These are phyloP conservation scores for Neofusicoccum kwambonambiense DNA, from an alignment of 2,329 filamentous ascomycete species.

Conservation along the genomic window DNA sequence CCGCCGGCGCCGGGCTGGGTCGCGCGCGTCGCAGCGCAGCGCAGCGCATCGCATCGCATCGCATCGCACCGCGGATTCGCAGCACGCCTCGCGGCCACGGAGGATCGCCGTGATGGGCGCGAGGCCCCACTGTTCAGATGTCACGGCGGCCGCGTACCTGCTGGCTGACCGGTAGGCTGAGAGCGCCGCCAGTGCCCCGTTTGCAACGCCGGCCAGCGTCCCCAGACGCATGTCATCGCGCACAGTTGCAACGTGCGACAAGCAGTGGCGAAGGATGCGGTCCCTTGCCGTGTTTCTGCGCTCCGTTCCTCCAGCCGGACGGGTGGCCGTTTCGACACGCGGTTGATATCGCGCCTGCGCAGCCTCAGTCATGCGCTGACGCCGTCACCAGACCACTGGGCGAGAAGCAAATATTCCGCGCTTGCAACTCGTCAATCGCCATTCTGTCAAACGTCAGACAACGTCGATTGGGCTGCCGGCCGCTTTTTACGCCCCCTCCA, in stretches of 20 bases:
- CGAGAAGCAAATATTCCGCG: neutral
- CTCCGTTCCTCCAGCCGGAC: neutral
- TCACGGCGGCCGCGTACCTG: neutral
- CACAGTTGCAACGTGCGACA: neutral
- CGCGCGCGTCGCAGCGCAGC: neutral
- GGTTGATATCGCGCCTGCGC: neutral
- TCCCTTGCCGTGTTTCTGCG: neutral
- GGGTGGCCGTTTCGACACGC: constrained; percentile 7
- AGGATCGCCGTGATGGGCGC: constrained; percentile 4
- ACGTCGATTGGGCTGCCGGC: neutral
- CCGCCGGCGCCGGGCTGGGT: neutral
- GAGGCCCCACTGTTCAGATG: neutral
- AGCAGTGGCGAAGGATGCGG: neutral
- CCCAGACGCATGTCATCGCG: too few species aligned
- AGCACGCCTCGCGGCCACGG: neutral
- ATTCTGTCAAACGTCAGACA: constrained; percentile 7
- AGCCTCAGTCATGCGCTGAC: constrained; percentile 3
- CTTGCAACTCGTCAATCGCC: constrained; percentile 2
- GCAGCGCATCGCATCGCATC: too few species aligned
- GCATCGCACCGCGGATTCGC: neutral
- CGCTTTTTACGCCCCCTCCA: neutral
- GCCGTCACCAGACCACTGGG: constrained; percentile 7
- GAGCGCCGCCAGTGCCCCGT: neutral
- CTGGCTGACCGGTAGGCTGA: neutral
- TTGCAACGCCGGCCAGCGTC: too few species aligned